Base-by-base conservation (phyloP, 2,329 filamentous ascomycete genomes). In the Curvularia sp. region DNA sequence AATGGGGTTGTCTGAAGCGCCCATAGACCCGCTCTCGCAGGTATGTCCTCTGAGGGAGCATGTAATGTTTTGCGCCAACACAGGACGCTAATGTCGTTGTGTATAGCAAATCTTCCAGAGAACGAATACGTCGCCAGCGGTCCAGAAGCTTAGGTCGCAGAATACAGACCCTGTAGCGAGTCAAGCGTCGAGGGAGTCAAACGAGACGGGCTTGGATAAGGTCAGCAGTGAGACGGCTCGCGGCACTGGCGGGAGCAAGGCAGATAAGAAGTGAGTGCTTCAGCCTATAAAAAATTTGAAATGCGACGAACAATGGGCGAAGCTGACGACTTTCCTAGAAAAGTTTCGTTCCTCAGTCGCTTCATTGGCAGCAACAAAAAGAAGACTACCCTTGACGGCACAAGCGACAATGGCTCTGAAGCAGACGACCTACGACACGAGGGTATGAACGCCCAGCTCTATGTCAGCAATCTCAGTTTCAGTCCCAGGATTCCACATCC, bases 341-440 rank as follows among this genome's bases (percentile, higher is more conserved):
- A 97, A 80, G 87, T 90, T 18, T 97, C 93, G 13, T 97, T 99
- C 74, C 85, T 99, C 27, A 96, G 92, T 76, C 90, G 93, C 53
- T 88, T 98, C 76, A 90, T 91, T 69, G 86, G 88, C 34, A 84
- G 82, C 58, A 84, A 83, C 59, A 93, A 92, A 80, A 96, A 90
- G 78, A 92, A 90, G 73, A 86, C 71, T 15, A 80, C 84, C 27
- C 74, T 77, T 55, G 79, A 79, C 53, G 79, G 77, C 52, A 65
- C 71, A 42, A 82, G 82, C 49, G 86, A 88, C 65, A 87, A 89
- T 77, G 88, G 86, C 69, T 92, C 90, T 1, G 91, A 93, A 68
- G 76, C 87, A 46, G 89, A 87, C 49, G 85, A 86, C 64, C 85
- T 52, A 46, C 86, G 92, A 64, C 88, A 87, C 30, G 91, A 96